Base-by-base conservation (phyloP, 2,329 filamentous ascomycete species). In the Clonostachys sp. region DNA sequence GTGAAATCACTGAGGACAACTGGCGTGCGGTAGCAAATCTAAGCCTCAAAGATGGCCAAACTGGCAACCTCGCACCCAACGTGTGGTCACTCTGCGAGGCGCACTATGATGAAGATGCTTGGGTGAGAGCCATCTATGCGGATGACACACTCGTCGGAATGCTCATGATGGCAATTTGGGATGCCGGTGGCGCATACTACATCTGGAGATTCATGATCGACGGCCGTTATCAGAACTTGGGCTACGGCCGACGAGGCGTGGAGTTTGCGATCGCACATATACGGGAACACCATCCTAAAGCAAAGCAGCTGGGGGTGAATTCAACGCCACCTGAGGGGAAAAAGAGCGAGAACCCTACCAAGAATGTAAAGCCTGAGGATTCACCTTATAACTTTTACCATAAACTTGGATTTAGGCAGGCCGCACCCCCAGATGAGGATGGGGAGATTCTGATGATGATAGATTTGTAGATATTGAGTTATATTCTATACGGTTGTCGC, bases 181-280 rank as follows among this genome's bases (percentile, higher is more conserved):
- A 44, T 16, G 44, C 49, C 5, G 44, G 46, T 12, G 41, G 13
- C 18, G 40, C 34, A 44, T 47, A 45, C 41, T 43, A 16, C 47
- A 49, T 51, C 41, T 49, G 47, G 49, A 46, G 49, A 16, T 51
- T 51, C 36, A 48, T 48, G 48, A 50, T 50, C 33, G 48, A 48
- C 34, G 16, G 38, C 17, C 34, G 45, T 14, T 47, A 47, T 18
- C 49, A 49, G 36, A 34, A 39, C 5, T 33, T 45, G 7, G 49
- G 44, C n/a, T 49, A 17, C 9, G 44, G 49, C n/a, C 16, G 40
- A 17, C 35, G 12, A 12, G 47, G 42, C 7, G 18, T 49, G 12
- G 13, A 24, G 33, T 20, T 48, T n/a, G 49, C 49, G 3, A 33
- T 44, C 2, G 42, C 16, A 20, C 41, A 51, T 13, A 46, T 51